phyloP scores from a whole-genome alignment of 768 basidiomycete genomes.

The Stropharia rugosoannulata region DNA sequence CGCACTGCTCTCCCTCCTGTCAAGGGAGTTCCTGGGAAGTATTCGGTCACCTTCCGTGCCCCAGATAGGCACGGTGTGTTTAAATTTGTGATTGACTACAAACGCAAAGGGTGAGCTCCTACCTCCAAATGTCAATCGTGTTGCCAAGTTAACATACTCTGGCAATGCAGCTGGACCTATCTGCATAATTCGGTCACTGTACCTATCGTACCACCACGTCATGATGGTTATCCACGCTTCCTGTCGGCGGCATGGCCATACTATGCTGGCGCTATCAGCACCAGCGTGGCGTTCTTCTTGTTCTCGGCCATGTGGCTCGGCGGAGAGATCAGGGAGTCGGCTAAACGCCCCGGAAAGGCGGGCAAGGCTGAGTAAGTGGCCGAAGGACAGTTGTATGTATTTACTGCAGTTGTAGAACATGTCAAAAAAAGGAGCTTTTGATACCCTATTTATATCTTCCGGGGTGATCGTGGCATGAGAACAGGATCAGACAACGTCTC shows the following conservation, averaged over 20 bases:
- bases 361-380: constrained; percentile 42
- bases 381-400: constrained; percentile 5
- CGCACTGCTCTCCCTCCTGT: constrained; percentile 73
- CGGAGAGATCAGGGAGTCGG: constrained; percentile 69
- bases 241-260: constrained; percentile 96
- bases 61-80: constrained; percentile 98
- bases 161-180: constrained; percentile 59
- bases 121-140: background rate
- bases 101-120: constrained; percentile 75
- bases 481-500: too few relatives aligned
- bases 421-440: constrained; percentile 6
- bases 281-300: constrained; percentile 78
- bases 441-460: constrained; percentile 7
- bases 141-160: background rate
- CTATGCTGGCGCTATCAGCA: constrained; percentile 89
- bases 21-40: constrained; percentile 57
- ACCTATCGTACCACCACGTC: constrained; percentile 88
- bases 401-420: constrained; percentile 14
- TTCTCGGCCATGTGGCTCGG: constrained; percentile 89
- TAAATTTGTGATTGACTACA: constrained; percentile 92
- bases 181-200: constrained; percentile 74
- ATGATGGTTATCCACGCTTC: constrained; percentile 96
- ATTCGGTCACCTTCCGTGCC: constrained; percentile 81
- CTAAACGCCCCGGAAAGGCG: constrained; percentile 40
- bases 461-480: too few relatives aligned